Base-by-base conservation (phyloP, 768 basidiomycete species). In the Pulveroboletus sp. region DNA sequence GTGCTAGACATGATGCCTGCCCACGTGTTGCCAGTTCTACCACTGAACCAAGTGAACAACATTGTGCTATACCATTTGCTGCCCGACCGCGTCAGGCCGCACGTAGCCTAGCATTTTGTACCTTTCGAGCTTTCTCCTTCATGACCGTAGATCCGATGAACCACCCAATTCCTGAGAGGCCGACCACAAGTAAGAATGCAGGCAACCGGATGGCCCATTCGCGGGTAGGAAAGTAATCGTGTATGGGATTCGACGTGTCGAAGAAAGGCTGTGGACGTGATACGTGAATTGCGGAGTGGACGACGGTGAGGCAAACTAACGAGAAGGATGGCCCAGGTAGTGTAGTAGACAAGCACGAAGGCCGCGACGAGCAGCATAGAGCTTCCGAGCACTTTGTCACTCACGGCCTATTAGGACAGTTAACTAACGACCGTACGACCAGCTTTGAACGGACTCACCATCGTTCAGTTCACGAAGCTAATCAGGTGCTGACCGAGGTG, bases 181-280 rank as follows among this genome's bases (percentile, higher is more conserved):
- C 94, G 8, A 87, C 62, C 6, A 93, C 76, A 8, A 98, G 79
- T 43, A 94, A 71, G 66, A 91, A 79, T 3, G 89, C 86, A 35
- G 94, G 93, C 40, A 97, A 66, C 17, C 88, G 81, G 43, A 97
- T 75, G 9, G 92, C 94, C 92, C 93, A 97, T 73, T 96, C 92
- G 43, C 94, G 76, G 6, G 89, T 65, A 0, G 91, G 95, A 66
- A 98, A 97, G 69, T 80, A 83, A 38, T 62, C 57, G 55, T 93
- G 90, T 28, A 95, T 73, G 17, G 83, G 79, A 59, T 82, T 92
- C 3, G 81, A 76, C 2, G 75, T 54, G 50, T 89, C 84, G 54
- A 96, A 82, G 74, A 96, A 92, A 6, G 94, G 94, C 84, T 85
- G 47, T 36, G 51, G n/a, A 50, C 5, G 39, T 53, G 53, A 48